Conservation (phyloP, 176 grass and related monocot genomes). For the Poa annua region DNA sequence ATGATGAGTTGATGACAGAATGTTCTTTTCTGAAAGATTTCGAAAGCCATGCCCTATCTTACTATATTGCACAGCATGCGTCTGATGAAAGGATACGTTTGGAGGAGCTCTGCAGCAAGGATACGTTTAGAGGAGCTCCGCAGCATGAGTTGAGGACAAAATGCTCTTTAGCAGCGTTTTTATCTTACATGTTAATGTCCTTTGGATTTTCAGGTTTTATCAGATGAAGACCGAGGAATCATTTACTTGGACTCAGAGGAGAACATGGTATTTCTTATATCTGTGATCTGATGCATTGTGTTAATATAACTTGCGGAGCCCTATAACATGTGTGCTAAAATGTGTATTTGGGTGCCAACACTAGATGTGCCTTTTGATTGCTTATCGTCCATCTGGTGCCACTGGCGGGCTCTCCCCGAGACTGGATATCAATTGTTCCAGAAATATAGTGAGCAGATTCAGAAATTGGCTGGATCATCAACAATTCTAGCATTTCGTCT, state of each 20-base stretch:
- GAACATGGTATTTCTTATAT: constrained; percentile 66
- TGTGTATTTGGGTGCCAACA: neutral
- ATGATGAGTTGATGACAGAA: constrained; percentile 2
- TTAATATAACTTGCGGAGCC: too few relatives aligned
- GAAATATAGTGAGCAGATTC: too few relatives aligned
- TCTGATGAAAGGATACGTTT: constrained; percentile 96
- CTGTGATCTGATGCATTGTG: constrained; percentile 33
- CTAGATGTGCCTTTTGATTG: constrained; percentile 3
- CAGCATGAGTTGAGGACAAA: too few relatives aligned
- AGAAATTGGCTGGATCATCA: too few relatives aligned
- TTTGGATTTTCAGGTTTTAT: constrained; percentile 66
- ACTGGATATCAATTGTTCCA: constrained; percentile 85
- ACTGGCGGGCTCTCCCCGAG: constrained; percentile 75
- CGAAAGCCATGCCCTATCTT: constrained; percentile 23
- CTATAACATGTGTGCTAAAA: constrained; percentile 12
- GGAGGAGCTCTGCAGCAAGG: constrained; percentile 87
- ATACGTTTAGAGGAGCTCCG: too few relatives aligned
- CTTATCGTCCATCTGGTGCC: constrained; percentile 24
- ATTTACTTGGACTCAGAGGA: constrained; percentile 77
- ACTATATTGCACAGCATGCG: constrained; percentile 78
- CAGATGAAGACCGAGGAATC: constrained; percentile 64
- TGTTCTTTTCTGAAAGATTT: constrained; percentile 34
- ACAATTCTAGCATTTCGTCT: too few relatives aligned
- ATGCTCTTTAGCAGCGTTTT: constrained; percentile 24
- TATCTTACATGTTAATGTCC: constrained; percentile 19